Percentiles rank a stretch among this genome's conserved stretches.
Conservation (phyloP, 768 basidiomycete genomes). For the Termitomyces eurrhizus region DNA sequence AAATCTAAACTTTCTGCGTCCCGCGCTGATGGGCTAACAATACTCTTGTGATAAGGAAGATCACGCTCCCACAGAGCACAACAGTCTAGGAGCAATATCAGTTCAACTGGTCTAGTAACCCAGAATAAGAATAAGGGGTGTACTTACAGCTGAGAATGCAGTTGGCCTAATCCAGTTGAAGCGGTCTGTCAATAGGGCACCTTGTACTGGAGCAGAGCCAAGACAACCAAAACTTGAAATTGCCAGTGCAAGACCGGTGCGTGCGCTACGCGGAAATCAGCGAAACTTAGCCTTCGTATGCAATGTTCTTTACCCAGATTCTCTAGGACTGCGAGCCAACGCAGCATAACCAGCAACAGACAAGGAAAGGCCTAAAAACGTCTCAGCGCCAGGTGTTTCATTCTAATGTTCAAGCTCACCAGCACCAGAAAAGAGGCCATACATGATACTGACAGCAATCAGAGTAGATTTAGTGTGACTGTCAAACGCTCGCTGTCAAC, state of each 20-base stretch:
- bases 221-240: constrained; percentile 29
- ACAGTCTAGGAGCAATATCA: constrained; percentile 3
- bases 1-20: constrained; percentile 5
- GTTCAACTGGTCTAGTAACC: neutral
- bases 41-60: constrained; percentile 4
- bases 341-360: constrained; percentile 26
- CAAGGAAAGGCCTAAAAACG: constrained; percentile 29
- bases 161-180: constrained; percentile 30
- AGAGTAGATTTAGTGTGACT: constrained; percentile 34
- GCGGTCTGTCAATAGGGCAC: constrained; percentile 27
- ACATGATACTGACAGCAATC: constrained; percentile 38
- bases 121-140: neutral
- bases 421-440: constrained; percentile 47
- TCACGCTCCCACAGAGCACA: constrained; percentile 4
- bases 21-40: constrained; percentile 5
- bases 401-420: constrained; percentile 26
- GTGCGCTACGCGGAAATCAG: constrained; percentile 23
- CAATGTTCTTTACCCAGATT: constrained; percentile 30
- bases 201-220: constrained; percentile 31
- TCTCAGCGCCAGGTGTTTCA: neutral
- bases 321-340: constrained; percentile 26
- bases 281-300: neutral
- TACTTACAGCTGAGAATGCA: constrained; percentile 31
- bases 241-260: constrained; percentile 32
- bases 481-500: neutral